These are phyloP conservation scores for Lecanicillium sp. DNA, from an alignment of 2,329 filamentous ascomycete genomes.

Conservation along the genomic window DNA sequence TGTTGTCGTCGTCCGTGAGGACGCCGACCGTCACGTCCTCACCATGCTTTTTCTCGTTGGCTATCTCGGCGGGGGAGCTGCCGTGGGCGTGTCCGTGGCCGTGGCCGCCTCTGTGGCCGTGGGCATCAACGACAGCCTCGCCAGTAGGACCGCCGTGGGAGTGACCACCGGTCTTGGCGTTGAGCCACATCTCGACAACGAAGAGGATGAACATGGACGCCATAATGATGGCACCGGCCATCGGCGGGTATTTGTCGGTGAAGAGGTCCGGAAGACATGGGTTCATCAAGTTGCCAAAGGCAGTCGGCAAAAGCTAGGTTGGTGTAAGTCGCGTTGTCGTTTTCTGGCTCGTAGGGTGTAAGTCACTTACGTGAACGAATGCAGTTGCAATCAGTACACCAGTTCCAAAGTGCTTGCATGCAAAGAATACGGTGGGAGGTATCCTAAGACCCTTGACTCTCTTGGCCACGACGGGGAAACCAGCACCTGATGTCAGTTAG, in stretches of 20 bases:
- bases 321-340: background rate
- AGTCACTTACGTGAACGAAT: slow-evolving; percentile 56
- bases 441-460: slow-evolving; percentile 55
- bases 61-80: background rate
- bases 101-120: slow-evolving; percentile 12
- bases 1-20: slow-evolving; percentile 33
- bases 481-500: slow-evolving; percentile 31
- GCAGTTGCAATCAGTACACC: slow-evolving; percentile 67
- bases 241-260: slow-evolving; percentile 52
- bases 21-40: slow-evolving; percentile 16
- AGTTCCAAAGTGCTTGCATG: slow-evolving; percentile 62
- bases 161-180: slow-evolving; percentile 52
- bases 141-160: slow-evolving; percentile 53
- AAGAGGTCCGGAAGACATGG: slow-evolving; percentile 55
- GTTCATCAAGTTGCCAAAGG: slow-evolving; percentile 46
- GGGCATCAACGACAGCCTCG: slow-evolving; percentile 12
- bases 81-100: slow-evolving; percentile 7
- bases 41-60: slow-evolving; percentile 21
- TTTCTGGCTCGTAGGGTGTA: background rate
- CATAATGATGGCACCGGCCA: slow-evolving; percentile 63
- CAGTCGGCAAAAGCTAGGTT: slow-evolving; percentile 49
- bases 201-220: slow-evolving; percentile 55
- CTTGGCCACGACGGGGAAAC: slow-evolving; percentile 47
- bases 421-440: slow-evolving; percentile 51
- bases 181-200: slow-evolving; percentile 56